Evolutionary conservation across 495 filamentous ascomycete species (phyloP), one percentile per base, ranked within the genome.

Genomic region (Xylaria flabelliformis): DNA sequence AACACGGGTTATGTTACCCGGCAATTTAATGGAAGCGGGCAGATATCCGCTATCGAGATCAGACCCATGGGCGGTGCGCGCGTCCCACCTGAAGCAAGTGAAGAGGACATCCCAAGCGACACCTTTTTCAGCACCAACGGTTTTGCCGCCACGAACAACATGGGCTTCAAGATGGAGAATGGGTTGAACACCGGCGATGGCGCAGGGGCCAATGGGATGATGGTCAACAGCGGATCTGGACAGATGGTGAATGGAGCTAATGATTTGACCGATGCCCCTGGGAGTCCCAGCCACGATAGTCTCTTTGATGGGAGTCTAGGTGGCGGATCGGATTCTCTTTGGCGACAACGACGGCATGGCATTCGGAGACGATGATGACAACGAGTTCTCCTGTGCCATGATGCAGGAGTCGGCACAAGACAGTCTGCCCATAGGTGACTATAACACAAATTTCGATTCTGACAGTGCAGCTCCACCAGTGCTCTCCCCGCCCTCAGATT

Each of bases 41-140:
- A 99, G 76, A 94, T 99, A 65, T 95, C 92, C 12, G 88, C 94
- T 12, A 88, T 99, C 63, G 94, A 97, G 79, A 88, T 92, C 50
- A 89, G 96, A 12, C 94, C 96, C n/a, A 82, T 90, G 46, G 93
- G 91, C 26, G 91, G 85, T 67, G 80, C 93, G 3, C 88, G 92
- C 3, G 87, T 97, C 8, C 95, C 94, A 0, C 86, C 87, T 67
- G 90, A 93, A 74, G 90, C 91, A 8, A 85, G 87, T 46, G 88
- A 92, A 26, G 72, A 83, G 9, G 80, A 83, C 8, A 76, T 86
- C 10, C 78, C 83, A 1, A 93, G 89, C 76, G 91, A 91, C 29
- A 94, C 90, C 0, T 92, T 92, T 69, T 87, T 89, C 0, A 87
- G 74, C 53, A 79, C 88, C 76, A 84, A 82, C 32, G 78, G 79